Conservation (phyloP, 23 red algal genomes). For the Gracilaria vermiculophylla region DNA sequence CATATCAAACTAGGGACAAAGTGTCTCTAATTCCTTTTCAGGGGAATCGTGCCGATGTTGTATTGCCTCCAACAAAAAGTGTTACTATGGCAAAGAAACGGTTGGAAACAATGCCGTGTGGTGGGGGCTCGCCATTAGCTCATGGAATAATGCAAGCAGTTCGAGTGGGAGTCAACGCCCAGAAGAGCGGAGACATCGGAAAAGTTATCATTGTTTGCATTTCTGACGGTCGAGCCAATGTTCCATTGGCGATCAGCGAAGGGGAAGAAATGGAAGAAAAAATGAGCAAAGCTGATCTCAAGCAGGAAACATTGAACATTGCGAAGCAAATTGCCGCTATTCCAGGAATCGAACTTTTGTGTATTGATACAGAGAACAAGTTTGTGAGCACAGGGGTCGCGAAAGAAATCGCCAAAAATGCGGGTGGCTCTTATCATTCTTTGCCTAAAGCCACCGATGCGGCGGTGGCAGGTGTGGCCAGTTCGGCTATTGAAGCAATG, state of each 20-base stretch:
- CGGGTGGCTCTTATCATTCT: constrained; percentile 91
- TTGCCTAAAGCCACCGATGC: constrained; percentile 94
- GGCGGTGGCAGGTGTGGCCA: constrained; percentile 84
- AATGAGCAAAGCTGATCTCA: constrained; percentile 92
- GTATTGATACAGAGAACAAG: constrained; percentile 99
- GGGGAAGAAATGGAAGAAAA: constrained; percentile 88
- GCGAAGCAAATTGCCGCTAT: constrained; percentile 78
- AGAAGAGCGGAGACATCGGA: constrained; percentile 95
- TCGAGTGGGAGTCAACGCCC: constrained; percentile 80
- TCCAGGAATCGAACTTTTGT: constrained; percentile 70
- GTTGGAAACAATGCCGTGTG: constrained; percentile 99
- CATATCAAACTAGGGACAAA: constrained; percentile 97
- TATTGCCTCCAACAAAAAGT: constrained; percentile 94
- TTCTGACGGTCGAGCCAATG: constrained; percentile 96
- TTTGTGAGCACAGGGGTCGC: constrained; percentile 99
- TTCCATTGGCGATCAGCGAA: constrained; percentile 75
- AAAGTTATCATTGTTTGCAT: constrained; percentile 93
- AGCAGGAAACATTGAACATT: constrained; percentile 91
- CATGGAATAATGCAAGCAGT: constrained; percentile 84
- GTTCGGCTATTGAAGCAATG: constrained; percentile 84
- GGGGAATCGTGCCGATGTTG: constrained; percentile 89
- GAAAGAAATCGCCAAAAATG: constrained; percentile 84
- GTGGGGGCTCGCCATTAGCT: constrained; percentile 95
- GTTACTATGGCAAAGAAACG: constrained; percentile 97
- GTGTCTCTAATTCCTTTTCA: constrained; percentile 93